phyloP scores from a whole-genome alignment of 495 filamentous ascomycete species.

The Penicillium alfredii region DNA sequence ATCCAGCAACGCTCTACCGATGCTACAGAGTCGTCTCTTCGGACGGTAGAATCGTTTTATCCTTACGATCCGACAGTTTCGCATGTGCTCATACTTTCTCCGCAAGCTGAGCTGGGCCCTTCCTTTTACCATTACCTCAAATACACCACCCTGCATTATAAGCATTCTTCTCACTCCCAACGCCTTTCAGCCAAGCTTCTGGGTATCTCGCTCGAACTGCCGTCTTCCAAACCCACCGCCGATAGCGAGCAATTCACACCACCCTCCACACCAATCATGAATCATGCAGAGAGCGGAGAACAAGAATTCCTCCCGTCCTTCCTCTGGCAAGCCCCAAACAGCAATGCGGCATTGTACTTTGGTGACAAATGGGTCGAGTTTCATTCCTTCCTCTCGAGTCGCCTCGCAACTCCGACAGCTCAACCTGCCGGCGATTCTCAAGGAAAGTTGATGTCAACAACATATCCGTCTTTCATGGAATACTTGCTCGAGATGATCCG shows the following conservation, averaged over 20 bases:
- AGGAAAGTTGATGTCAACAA: constrained; percentile 46
- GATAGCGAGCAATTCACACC: constrained; percentile 46
- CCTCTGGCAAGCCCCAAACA: constrained; percentile 75
- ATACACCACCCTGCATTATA: constrained; percentile 66
- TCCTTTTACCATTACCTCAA: constrained; percentile 78
- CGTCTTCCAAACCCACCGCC: constrained; percentile 50
- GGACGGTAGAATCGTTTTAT: constrained; percentile 77
- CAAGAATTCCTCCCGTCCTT: constrained; percentile 49
- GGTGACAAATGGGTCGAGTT: constrained; percentile 79
- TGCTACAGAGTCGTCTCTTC: constrained; percentile 58
- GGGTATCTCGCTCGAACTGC: constrained; percentile 72
- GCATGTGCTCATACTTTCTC: constrained; percentile 72
- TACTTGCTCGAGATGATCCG: constrained; percentile 66
- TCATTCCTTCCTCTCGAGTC: constrained; percentile 62
- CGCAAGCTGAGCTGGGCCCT: constrained; percentile 67
- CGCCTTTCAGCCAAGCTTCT: constrained; percentile 49
- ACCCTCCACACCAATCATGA: constrained; percentile 29
- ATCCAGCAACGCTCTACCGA: constrained; percentile 50
- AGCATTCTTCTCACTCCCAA: constrained; percentile 51
- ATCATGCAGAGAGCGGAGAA: constrained; percentile 13
- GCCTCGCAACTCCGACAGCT: constrained; percentile 47
- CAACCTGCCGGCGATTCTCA: constrained; percentile 11
- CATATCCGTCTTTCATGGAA: constrained; percentile 72
- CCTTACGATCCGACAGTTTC: constrained; percentile 53
- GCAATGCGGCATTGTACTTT: constrained; percentile 72